Base-by-base conservation (phyloP, 805 yeast species). In the Wickerhamiella musiphila region DNA sequence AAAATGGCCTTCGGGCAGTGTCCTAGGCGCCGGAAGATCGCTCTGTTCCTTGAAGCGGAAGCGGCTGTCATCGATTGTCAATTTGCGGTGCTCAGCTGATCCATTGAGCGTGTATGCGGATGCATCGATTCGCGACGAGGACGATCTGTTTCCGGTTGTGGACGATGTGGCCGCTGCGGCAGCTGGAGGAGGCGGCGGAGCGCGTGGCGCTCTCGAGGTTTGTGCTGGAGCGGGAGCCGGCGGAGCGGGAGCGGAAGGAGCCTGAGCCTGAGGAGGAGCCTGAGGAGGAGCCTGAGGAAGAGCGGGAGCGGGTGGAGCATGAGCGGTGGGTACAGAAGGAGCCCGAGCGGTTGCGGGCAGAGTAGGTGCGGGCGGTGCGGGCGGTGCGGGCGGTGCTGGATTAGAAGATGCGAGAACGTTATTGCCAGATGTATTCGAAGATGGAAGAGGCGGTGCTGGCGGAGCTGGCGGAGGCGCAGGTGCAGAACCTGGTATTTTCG, bases 21-120 rank as follows among this genome's bases (percentile, higher is more conserved):
- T 36, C 42, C 96, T 64, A n/a, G 98, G 96, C 43, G 70, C 71
- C 0, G 98, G 96, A 28, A 90, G 59, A 16, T 81, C 76, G 26
- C 57, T 54, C 12, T 66, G 63, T 49, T 78, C 78, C 3, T 59
- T 49, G 61, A 81, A 84, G 41, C 64, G 67, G 60, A 74, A 83
- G 44, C 84, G 59, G n/a, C 61, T 52, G 48, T 78, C 90, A 43
- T 79, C 81, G 31, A 82, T 78, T 4, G 53, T 58, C 3, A 70
- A 28, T 18, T 33, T 31, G 30, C 8, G 39, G 32, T 7, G 28
- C 23, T 14, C 29, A 11, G 9, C 12, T 4, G 35, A 9, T 25
- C 43, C 24, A 33, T 27, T 21, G 37, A 31, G 21, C 27, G 38
- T 15, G 35, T 31, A 20, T 32, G 31, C 20, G 28, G 28, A 13